phyloP scores from a whole-genome alignment of 1,139 yeast genomes.

The Arxiozyma heterogenica region DNA sequence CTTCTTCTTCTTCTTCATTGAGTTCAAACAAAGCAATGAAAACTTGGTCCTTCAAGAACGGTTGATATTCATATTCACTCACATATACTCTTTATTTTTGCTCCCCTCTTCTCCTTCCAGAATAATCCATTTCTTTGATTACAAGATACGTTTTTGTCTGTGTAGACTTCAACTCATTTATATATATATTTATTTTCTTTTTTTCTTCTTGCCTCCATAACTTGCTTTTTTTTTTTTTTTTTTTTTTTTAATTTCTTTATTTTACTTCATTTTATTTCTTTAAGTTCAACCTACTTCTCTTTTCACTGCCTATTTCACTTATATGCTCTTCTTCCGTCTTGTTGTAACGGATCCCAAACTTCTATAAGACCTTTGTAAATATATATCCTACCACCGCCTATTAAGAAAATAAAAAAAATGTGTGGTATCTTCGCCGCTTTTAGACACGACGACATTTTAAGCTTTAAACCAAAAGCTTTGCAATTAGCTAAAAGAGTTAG shows the following conservation, averaged over 20 bases:
- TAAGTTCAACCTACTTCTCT: neutral
- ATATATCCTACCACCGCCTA: neutral
- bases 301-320: too few relatives aligned
- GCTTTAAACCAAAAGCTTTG: constrained; percentile 79
- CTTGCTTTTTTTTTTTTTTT: neutral
- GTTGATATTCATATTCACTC: too few relatives aligned
- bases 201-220: too few relatives aligned
- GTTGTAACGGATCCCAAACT: too few relatives aligned
- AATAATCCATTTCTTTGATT: neutral
- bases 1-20: too few relatives aligned
- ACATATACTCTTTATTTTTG: too few relatives aligned
- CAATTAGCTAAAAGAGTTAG: constrained; percentile 86
- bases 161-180: neutral
- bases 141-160: neutral
- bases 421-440: constrained; percentile 97
- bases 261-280: too few relatives aligned
- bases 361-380: too few relatives aligned
- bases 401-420: constrained; percentile 38
- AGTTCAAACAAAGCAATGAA: too few relatives aligned
- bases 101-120: neutral
- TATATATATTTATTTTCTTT: neutral
- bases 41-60: too few relatives aligned
- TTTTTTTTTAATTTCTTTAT: too few relatives aligned
- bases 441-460: constrained; percentile 68
- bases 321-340: too few relatives aligned